Evolutionary conservation across 2,329 filamentous ascomycete genomes (phyloP).

Genomic region (Trematosphaeria pertusa): DNA sequence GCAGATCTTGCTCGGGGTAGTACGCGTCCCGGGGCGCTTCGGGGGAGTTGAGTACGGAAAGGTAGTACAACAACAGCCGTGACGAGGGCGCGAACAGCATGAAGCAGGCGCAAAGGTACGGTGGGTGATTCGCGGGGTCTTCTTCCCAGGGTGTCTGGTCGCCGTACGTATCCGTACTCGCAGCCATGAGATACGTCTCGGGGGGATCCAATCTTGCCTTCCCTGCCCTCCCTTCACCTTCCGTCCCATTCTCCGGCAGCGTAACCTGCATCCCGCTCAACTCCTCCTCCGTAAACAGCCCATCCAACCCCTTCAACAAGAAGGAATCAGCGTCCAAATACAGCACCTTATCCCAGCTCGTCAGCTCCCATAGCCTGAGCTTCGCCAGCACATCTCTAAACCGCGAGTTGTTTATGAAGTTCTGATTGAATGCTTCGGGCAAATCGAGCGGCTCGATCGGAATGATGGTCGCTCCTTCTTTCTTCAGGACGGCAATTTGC

Average conservation of each 20-base stretch:
- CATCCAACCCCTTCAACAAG: constrained; percentile 33
- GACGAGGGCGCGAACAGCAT: constrained; percentile 36
- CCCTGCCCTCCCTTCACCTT: no score
- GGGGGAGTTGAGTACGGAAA: constrained; percentile 27
- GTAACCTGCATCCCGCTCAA: neutral
- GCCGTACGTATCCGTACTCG: constrained; percentile 16
- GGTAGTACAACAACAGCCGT: constrained; percentile 33
- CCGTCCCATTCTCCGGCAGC: constrained; percentile 6
- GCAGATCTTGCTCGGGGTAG: constrained; percentile 38
- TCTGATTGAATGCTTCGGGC: constrained; percentile 10
- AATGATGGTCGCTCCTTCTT: constrained; percentile 20
- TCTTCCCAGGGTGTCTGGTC: constrained; percentile 13
- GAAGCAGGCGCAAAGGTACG: constrained; percentile 42
- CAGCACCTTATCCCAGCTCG: constrained; percentile 38
- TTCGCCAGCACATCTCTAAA: constrained; percentile 44
- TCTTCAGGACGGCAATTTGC: constrained; percentile 7
- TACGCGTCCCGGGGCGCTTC: constrained; percentile 28
- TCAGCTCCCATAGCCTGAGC: constrained; percentile 44
- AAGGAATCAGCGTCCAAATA: constrained; percentile 46
- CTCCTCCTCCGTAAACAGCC: constrained; percentile 37
- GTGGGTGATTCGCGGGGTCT: constrained; percentile 8
- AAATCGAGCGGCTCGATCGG: constrained; percentile 13
- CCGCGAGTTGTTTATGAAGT: constrained; percentile 8
- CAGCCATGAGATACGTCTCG: constrained; percentile 33
- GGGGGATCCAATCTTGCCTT: constrained; percentile 24